These are phyloP conservation scores for Neurospora pannonica DNA, from an alignment of 495 filamentous ascomycete species.

Conservation along the genomic window DNA sequence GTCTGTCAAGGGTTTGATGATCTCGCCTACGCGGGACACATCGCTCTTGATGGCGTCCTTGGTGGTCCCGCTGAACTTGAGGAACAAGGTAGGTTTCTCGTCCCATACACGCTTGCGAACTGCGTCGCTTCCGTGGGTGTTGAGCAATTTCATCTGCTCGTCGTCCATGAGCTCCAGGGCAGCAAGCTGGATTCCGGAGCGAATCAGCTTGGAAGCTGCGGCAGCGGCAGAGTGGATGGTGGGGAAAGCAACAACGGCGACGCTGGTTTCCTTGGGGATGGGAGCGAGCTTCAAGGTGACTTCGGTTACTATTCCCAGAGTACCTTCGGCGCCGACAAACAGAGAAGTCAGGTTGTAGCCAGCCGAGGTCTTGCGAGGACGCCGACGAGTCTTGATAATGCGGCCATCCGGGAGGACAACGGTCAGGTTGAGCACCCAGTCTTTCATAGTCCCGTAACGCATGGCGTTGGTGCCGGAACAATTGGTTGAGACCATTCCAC, in stretches of 20 bases:
- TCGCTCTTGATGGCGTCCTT: slow-evolving; percentile 27
- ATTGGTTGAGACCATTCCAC: slow-evolving; percentile 68
- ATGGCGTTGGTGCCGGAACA: slow-evolving; percentile 73
- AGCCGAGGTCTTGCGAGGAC: slow-evolving; percentile 64
- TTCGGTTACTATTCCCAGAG: slow-evolving; percentile 82
- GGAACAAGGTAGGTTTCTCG: slow-evolving; percentile 59
- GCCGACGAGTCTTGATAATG: slow-evolving; percentile 60
- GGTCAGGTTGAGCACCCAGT: slow-evolving; percentile 72
- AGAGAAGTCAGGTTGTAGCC: slow-evolving; percentile 76
- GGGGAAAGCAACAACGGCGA: slow-evolving; percentile 57
- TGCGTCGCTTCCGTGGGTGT: slow-evolving; percentile 49
- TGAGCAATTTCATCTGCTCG: slow-evolving; percentile 63
- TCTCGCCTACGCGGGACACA: slow-evolving; percentile 24
- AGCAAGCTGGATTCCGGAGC: slow-evolving; percentile 55
- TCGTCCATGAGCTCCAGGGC: slow-evolving; percentile 68
- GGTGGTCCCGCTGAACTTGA: slow-evolving; percentile 41
- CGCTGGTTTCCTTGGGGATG: slow-evolving; percentile 51
- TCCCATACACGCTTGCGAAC: slow-evolving; percentile 43
- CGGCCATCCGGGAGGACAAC: slow-evolving; percentile 70
- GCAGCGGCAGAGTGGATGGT: slow-evolving; percentile 52
- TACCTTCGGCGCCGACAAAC: slow-evolving; percentile 90
- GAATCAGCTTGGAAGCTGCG: slow-evolving; percentile 54
- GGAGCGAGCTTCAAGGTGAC: slow-evolving; percentile 61
- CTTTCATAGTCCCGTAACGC: slow-evolving; percentile 74
- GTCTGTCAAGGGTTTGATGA: slow-evolving; percentile 38